Evolutionary conservation across 352 stramenopile genomes (phyloP), one percentile per base, ranked within the genome.

Genomic region (Phytopythium aichiense): DNA sequence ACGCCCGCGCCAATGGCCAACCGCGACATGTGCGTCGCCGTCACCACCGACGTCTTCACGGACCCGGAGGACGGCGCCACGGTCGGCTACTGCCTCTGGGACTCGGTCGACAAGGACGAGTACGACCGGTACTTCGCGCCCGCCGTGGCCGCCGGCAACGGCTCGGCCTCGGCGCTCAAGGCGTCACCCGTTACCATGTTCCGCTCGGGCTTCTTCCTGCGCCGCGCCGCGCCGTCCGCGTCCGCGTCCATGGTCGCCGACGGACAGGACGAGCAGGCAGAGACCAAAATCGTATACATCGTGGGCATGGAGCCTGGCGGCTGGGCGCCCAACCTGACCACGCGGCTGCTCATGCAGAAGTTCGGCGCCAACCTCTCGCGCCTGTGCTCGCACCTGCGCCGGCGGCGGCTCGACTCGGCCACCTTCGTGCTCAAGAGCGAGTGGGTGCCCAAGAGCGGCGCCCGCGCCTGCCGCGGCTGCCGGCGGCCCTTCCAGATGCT

Each of bases 251-350:
- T 9, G 7, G 53, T 52, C 49, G 53, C 52, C 28, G 63, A 66
- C 13, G 46, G 49, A 18, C 58, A 35, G 33, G 62, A 37, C 13
- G 59, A 66, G 20, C 46, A 67, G 22, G 48, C 58, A 6, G 61
- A 61, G 25, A 88, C 79, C 40, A 84, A 88, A 67, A 84, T 88
- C 31, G 72, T 86, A 25, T 84, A 88, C 60, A 69, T 88, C 56
- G 66, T 84, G 7, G 79, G 76, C 1, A 54, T 81, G 20, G 68
- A 83, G 45, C 61, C 65, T 54, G 73, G 71, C 16, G 74, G 74
- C 2, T 67, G 63, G 25, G 66, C 68, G 12, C 70, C 73, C 7
- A 64, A 68, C 11, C 59, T 88, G 22, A 74, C 69, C 4, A 60
- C 74, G 13, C 43, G 67, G 45, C 23, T 81, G 6, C 28, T 77